Evolutionary conservation across 225 moss, liverwort and hornwort species (phyloP).

Genomic region (Marchantia polymorpha): DNA sequence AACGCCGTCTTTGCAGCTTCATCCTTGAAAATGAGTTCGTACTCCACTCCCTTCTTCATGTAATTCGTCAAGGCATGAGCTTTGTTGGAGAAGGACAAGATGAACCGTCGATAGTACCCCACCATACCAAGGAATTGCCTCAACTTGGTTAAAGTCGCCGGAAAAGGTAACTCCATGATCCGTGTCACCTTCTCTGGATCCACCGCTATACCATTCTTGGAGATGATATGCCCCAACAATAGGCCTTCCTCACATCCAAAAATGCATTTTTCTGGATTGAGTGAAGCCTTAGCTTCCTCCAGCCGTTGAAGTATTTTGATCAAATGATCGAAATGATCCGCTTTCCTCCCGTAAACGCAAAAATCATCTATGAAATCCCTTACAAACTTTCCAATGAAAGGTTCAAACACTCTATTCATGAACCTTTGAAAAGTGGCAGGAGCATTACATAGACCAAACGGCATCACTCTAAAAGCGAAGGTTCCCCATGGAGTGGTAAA

Average conservation of each 20-base stretch:
- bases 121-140: constrained; percentile 7
- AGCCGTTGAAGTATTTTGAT: not conserved
- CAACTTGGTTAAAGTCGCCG: not conserved
- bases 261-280: constrained; percentile 23
- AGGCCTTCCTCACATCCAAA: not conserved
- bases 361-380: constrained; percentile 14
- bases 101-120: constrained; percentile 14
- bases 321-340: constrained; percentile 12
- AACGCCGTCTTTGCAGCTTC: not conserved
- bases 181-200: constrained; percentile 7
- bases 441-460: constrained; percentile 14
- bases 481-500: constrained; percentile 19
- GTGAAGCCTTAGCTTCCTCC: not conserved
- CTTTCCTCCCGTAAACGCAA: not conserved
- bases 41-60: constrained; percentile 11
- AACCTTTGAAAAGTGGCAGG: not conserved
- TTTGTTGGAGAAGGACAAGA: not conserved
- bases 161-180: not conserved
- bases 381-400: not conserved
- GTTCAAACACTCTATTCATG: constrained; percentile 3
- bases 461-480: not conserved
- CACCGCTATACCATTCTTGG: constrained; percentile 1
- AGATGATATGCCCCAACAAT: constrained; percentile 18
- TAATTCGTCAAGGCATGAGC: not conserved
- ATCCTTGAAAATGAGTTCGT: not conserved